Conservation (phyloP, 2,329 filamentous ascomycete species). For the Neospermospora avenae region DNA sequence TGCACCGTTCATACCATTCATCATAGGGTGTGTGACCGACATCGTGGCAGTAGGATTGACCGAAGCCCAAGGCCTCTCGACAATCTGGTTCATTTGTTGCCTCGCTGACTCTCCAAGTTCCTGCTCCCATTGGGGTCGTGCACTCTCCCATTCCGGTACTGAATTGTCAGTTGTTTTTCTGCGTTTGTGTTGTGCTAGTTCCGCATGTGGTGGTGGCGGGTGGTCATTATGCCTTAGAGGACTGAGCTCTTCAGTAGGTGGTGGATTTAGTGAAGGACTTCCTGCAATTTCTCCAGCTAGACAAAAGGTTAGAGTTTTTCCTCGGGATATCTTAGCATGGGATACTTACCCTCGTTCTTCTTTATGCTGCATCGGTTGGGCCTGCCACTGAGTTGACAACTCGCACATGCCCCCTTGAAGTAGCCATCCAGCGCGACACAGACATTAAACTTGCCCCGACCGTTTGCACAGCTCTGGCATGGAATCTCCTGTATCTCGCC, state of each 20-base stretch:
- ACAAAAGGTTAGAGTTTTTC: neutral
- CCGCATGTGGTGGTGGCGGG: slow-evolving; percentile 4
- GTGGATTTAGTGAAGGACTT: slow-evolving; percentile 18
- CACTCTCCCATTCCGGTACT: slow-evolving; percentile 30
- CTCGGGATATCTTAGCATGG: neutral
- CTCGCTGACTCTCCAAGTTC: slow-evolving; percentile 25
- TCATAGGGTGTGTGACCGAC: slow-evolving; percentile 1
- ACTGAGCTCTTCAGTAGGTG: slow-evolving; percentile 6
- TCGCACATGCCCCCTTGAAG: slow-evolving; percentile 36
- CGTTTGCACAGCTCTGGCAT: slow-evolving; percentile 33
- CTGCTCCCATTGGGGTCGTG: slow-evolving; percentile 32
- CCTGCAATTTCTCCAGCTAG: slow-evolving; percentile 3
- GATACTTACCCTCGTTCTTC: slow-evolving; percentile 29
- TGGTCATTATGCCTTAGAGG: slow-evolving; percentile 11
- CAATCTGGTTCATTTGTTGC: slow-evolving; percentile 26
- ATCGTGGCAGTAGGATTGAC: slow-evolving; percentile 24
- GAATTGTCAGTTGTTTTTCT: slow-evolving; percentile 24
- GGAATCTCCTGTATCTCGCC: slow-evolving; percentile 29
- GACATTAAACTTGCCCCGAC: slow-evolving; percentile 33
- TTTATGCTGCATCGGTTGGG: slow-evolving; percentile 35
- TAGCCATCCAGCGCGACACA: slow-evolving; percentile 35
- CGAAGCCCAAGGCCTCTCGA: slow-evolving; percentile 28
- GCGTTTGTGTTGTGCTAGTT: slow-evolving; percentile 22
- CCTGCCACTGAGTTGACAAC: slow-evolving; percentile 34
- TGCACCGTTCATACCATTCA: slow-evolving; percentile 18